These are phyloP conservation scores for maize (Zea mays) DNA, from an alignment of 176 grass and related monocot species.

Conservation along the genomic window Zm-B73-REFERENCE-NAM-5.0 NC_050103.1:156760501-156761000, in stretches of 20 bases:
- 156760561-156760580: constrained; percentile 16
- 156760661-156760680: constrained; percentile 26
- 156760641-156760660: constrained; percentile 41
- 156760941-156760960: constrained; percentile 51
- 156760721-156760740: constrained; percentile 33
- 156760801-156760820: constrained; percentile 32
- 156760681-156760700: background rate
- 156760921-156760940: constrained; percentile 45
- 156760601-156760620: constrained; percentile 25
- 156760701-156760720: constrained; percentile 18
- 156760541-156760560: constrained; percentile 7
- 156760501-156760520: constrained; percentile 35
- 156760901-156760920: constrained; percentile 53
- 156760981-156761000: constrained; percentile 19
- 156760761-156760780: constrained; percentile 23
- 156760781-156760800: constrained; percentile 24
- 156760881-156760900: constrained; percentile 32
- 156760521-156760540: constrained; percentile 41
- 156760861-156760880: constrained; percentile 21
- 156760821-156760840: constrained; percentile 40
- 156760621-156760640: constrained; percentile 44
- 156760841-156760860: constrained; percentile 41
- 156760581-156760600: constrained; percentile 28
- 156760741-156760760: constrained; percentile 41
- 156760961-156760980: constrained; percentile 41